Evolutionary conservation across 805 yeast genomes (phyloP), one percentile per base, ranked within the genome.

Genomic region (Citeromyces nyonsensis): DNA sequence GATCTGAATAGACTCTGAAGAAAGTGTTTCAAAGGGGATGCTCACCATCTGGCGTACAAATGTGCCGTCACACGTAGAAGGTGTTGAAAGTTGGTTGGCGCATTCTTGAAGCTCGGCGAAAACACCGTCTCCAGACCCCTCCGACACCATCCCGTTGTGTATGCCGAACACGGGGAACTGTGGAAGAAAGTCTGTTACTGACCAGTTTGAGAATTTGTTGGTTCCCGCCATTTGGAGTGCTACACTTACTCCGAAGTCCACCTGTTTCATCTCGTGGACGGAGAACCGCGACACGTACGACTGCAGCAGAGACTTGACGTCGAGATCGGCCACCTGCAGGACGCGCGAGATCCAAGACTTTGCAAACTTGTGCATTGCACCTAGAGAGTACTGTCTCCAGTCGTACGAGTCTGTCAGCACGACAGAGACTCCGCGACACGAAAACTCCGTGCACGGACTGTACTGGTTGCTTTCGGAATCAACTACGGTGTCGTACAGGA

Each of bases 391-490:
- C 29, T 63, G 65, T 41, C 98, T 70, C 80, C 93, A 81, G 13
- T 61, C 60, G 38, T 76, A 69, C 5, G 82, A 70, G 48, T 85
- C 95, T 0, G 94, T 75, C 18, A 85, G 63, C 12, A 66, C 59
- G 22, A 81, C 51, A 14, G 53, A 49, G 25, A 76, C 65, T 6
- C 68, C 69, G n/a, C 57, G 51, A 13, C 47, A 41, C 8, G 48
- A 33, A 45, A 78, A 86, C 25, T 65, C 66, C 25, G 78, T 72
- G n/a, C 73, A 67, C 3, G 97, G 97, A 36, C 80, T 83, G 49
- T 83, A 88, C 50, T 73, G 83, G 48, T 80, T 79, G 12, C 75
- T 68, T 40, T 81, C 93, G 5, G 86, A 84, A 51, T 86, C 95
- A 27, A 76, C 59, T 27, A 83, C 69, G 56, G 94, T 76, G 38